Evolutionary conservation across 345 rosid genomes (phyloP).

Genomic region (Trapa incisa): DNA sequence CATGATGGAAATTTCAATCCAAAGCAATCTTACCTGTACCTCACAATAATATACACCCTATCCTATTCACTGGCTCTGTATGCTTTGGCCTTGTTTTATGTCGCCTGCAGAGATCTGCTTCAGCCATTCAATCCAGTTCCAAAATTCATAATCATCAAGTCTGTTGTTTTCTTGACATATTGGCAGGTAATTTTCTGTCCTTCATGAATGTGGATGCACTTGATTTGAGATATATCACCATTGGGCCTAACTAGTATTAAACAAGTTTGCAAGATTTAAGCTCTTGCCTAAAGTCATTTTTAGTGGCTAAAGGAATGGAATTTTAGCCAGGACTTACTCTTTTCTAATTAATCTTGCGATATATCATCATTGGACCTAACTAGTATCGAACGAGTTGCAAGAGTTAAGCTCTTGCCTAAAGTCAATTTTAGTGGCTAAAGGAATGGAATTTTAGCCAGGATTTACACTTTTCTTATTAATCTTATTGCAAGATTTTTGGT

Average conservation of each 20-base stretch:
- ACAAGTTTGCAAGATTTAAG: neutral
- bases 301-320: neutral
- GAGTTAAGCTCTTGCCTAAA: neutral
- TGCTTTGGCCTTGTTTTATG: slow-evolving; percentile 74
- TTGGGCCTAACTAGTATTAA: neutral
- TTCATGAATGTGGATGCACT: neutral
- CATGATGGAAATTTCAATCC: slow-evolving; percentile 95
- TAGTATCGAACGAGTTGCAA: neutral
- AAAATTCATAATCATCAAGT: slow-evolving; percentile 83
- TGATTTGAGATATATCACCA: neutral
- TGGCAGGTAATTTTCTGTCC: slow-evolving; percentile 69
- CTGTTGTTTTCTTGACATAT: slow-evolving; percentile 92
- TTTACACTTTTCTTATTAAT: neutral
- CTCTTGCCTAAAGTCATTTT: neutral
- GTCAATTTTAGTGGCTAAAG: neutral
- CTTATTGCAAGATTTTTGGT: neutral
- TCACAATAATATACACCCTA: slow-evolving; percentile 80
- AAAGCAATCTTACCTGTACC: slow-evolving; percentile 72
- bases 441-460: neutral
- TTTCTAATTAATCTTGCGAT: neutral
- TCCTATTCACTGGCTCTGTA: slow-evolving; percentile 87
- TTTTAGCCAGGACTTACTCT: neutral
- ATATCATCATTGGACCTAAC: neutral
- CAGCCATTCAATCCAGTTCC: slow-evolving; percentile 99
- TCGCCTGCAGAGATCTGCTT: slow-evolving; percentile 96